A percentile compares a stretch with the other conserved stretches of the same genome.
phyloP scores from a whole-genome alignment of 140 eudicot species.

The Anethum foeniculum region DNA sequence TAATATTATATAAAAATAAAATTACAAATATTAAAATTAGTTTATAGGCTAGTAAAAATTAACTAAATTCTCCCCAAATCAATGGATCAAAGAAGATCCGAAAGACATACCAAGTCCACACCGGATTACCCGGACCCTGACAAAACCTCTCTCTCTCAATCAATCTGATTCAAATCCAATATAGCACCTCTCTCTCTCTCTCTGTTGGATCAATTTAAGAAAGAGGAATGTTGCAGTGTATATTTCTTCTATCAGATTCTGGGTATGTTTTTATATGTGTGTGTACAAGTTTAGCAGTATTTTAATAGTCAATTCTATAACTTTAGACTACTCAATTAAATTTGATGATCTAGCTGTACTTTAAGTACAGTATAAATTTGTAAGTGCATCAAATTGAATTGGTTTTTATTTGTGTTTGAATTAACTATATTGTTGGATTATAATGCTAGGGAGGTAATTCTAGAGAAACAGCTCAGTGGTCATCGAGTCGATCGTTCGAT shows the following conservation, averaged over 20 bases:
- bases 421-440: not conserved
- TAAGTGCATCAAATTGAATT: not conserved
- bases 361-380: not conserved
- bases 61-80: too few relatives aligned
- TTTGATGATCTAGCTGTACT: not conserved
- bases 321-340: not conserved
- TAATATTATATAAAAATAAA: too few relatives aligned
- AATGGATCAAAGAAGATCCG: too few relatives aligned
- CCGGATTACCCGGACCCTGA: not conserved
- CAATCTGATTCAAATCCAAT: too few relatives aligned
- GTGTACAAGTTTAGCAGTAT: not conserved
- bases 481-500: conserved; percentile 91
- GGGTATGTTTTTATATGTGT: conserved; percentile 34
- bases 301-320: not conserved
- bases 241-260: conserved; percentile 81
- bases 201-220: not conserved
- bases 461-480: conserved; percentile 89
- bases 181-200: too few relatives aligned
- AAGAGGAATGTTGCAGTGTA: conserved; percentile 72
- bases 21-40: too few relatives aligned
- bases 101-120: too few relatives aligned
- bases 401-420: not conserved
- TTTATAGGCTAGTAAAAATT: too few relatives aligned
- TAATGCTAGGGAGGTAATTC: conserved; percentile 69
- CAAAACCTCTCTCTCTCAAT: not conserved